Evolutionary conservation across 1,284 basidiomycete genomes (phyloP), one percentile per base, ranked within the genome.

Genomic region (Exobasidium rhododendri): DNA sequence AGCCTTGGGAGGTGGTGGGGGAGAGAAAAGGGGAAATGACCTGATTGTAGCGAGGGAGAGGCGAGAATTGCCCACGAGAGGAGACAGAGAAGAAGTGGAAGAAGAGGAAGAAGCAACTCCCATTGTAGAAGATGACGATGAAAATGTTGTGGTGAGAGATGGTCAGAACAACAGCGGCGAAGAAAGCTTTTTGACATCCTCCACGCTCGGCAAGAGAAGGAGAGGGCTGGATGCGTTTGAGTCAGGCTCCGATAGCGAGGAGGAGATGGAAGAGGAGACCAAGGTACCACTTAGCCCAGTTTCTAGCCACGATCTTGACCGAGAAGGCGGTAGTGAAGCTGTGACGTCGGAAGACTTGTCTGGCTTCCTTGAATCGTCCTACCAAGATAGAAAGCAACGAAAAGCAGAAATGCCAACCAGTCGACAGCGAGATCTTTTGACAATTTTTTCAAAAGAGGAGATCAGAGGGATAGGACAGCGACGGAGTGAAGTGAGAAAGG

Each of bases 1-100:
- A 47, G 62, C 67, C n/a, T 66, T 79, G 50, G 71, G 70, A 13
- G 63, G 40, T 17, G 73, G 68, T 6, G 26, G 26, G 28, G 47
- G 26, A 14, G n/a, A 50, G 14, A 4, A 20, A 2, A 31, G 24
- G 2, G 30, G 22, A 1, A 64, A 65, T 6, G 67, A 46, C 1
- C 17, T 66, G 44, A 46, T 61, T 4, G 59, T 62, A 1, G 55
- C 68, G 0, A 60, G 68, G 11, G 62, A 60, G 35, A 58, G 61
- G 1, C 57, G 61, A 2, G 58, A 40, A 24, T 64, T 64, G 3
- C n/a, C 54, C 0, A n/a, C n/a, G n/a, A n/a, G n/a, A n/a, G n/a
- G n/a, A n/a, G 54, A 63, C 1, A 51, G 53, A 11, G 59, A 50
- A 29, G 56, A 28, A 32, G 46, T 45, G 11, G 51, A 55, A 30